Evolutionary conservation across 2,329 filamentous ascomycete genomes (phyloP), one percentile per base, ranked within the genome.

Genomic region (Lecanoromycetidae sp.): DNA sequence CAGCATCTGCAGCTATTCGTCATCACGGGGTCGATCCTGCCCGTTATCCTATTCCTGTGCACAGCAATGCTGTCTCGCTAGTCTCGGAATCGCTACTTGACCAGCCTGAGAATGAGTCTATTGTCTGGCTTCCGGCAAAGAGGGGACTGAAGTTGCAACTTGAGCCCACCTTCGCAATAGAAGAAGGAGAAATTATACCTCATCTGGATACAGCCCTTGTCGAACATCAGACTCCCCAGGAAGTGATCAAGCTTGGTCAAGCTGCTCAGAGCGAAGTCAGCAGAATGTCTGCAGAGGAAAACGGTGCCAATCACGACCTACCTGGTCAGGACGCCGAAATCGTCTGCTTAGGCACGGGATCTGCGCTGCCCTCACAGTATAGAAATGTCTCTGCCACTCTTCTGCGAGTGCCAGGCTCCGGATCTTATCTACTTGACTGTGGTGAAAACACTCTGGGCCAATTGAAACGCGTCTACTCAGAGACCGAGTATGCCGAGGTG

Each of bases 361-460:
- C 90, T 3, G 84, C 90, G 0, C 62, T 84, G 13, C 91, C 91
- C 1, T 94, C 87, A 27, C 93, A 93, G 61, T 91, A 95, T 63
- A 84, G 91, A 57, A 98, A 96, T 61, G 91, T 98, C 17, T 94
- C 90, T 9, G 80, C 81, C 2, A 95, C 88, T 0, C 71, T 98
- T 4, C 67, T 98, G 36, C 77, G 84, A 12, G 81, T 94, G 3
- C 91, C 91, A 5, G 84, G 80, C 3, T 76, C 80, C 56, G 91
- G 91, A n/a, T 87, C 77, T 61, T 93, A 94, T 59, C 70, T 98
- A 1, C 76, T 98, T 49, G 91, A 98, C 64, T 86, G 81, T 56
- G 91, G 91, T 49, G 91, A 98, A 64, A 87, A 87, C 58, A 95
- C 91, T 0, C 67, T 96, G 7, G 90, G 90, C 9, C 88, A 95